Percentiles rank a stretch among this genome's conserved stretches.
Conservation (phyloP, 768 basidiomycete genomes). For the Polyporus arcularius region DNA sequence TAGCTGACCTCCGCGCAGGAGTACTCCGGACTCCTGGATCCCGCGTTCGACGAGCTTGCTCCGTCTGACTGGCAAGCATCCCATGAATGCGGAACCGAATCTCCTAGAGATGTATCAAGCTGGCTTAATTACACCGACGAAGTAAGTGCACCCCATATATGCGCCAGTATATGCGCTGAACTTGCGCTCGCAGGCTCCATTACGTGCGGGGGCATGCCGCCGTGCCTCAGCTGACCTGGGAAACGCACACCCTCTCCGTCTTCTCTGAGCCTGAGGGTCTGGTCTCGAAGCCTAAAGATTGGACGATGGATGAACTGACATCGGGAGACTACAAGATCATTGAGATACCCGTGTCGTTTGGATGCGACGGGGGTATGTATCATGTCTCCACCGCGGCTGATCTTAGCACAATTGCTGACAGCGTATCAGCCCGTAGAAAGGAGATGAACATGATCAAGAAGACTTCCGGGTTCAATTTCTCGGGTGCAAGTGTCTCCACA, state of each 20-base stretch:
- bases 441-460: conserved; percentile 26
- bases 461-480: conserved; percentile 18
- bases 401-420: not conserved
- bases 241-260: conserved; percentile 20
- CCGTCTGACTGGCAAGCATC: conserved; percentile 23
- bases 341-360: conserved; percentile 21
- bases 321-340: conserved; percentile 9
- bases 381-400: not conserved
- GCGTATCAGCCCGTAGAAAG: conserved; percentile 16
- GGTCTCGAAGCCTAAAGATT: conserved; percentile 13
- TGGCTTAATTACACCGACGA: conserved; percentile 24
- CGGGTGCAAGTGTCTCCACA: conserved; percentile 20
- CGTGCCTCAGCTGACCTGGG: conserved; percentile 22
- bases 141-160: conserved; percentile 6
- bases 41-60: conserved; percentile 19
- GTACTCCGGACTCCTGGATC: conserved; percentile 24
- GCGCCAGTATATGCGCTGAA: not conserved
- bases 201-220: conserved; percentile 25
- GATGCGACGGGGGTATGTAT: conserved; percentile 24
- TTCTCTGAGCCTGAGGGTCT: conserved; percentile 12
- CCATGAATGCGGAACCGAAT: conserved; percentile 22
- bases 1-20: not conserved
- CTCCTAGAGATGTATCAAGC: conserved; percentile 17
- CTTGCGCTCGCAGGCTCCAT: conserved; percentile 15
- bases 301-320: conserved; percentile 23